Evolutionary conservation across 352 stramenopile species (phyloP).

Genomic region (Globisporangium barbulae): DNA sequence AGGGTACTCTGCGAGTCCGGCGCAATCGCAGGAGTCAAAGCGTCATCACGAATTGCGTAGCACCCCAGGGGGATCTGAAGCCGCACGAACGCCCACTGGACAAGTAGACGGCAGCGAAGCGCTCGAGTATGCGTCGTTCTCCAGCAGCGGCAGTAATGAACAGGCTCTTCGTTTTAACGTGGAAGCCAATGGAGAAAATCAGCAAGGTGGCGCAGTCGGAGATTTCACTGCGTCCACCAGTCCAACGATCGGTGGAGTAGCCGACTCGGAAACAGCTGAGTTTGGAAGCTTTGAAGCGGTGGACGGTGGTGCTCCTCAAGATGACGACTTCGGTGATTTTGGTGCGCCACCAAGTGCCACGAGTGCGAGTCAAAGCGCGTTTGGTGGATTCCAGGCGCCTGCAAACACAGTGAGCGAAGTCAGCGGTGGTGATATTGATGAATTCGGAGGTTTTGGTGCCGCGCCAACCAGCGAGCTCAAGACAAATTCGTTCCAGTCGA

Average conservation of each 20-base stretch:
- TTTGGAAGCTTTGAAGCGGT: not conserved
- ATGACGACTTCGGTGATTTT: slow-evolving; percentile 1
- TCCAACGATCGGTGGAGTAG: not conserved
- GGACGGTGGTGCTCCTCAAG: not conserved
- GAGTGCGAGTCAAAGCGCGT: not conserved
- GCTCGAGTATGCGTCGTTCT: slow-evolving; percentile 4
- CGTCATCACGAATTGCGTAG: not conserved
- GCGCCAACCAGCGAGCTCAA: not conserved
- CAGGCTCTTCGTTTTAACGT: not conserved
- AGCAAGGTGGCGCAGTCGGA: not conserved
- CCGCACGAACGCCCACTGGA: slow-evolving; percentile 1
- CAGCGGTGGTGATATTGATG: not conserved
- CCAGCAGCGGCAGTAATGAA: not conserved
- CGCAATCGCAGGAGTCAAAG: not conserved
- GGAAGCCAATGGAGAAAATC: not conserved
- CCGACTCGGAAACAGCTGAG: not conserved
- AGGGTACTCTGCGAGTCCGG: not conserved
- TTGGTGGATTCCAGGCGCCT: not conserved
- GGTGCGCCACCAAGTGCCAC: not conserved
- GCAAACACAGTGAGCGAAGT: no score
- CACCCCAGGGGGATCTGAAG: not conserved
- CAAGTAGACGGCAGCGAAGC: not conserved
- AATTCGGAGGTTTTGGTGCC: slow-evolving; percentile 8
- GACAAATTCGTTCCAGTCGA: not conserved
- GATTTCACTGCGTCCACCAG: not conserved